Base-by-base conservation (phyloP, 257 asterid genomes). In the Marsdenia floribunda region DNA sequence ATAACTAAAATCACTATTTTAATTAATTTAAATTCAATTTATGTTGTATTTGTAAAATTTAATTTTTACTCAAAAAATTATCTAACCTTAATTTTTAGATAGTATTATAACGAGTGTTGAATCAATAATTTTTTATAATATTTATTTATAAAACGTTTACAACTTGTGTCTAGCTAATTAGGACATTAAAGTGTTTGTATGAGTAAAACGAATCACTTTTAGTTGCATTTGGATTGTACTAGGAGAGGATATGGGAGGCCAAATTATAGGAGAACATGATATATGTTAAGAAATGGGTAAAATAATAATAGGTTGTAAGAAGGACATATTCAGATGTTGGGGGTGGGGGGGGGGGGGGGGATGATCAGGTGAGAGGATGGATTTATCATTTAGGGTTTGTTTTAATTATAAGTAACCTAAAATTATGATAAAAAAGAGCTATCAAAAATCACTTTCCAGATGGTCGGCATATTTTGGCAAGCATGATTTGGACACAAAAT, bases 391-490 rank as follows among this genome's bases (percentile, higher is more conserved):
- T 33, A 14, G 6, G 29, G 52, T 66, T 66, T 52, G 24, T 66
- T 40, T 66, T 66, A 38, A 38, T 66, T 66, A 9, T 16, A 24
- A 57, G 42, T 26, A 77, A 64, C 22, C 47, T 50, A 38, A 40
- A 60, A n/a, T 33, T 46, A 60, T 26, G 46, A 50, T 80, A 52
- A 38, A 44, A 67, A 66, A 52, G 16, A 69, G 57, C 72, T 38
- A 59, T 68, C 63, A 57, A 72, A 29, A 76, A 33, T 75, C 75
- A 59, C 73, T 80, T 53, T 75, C 69, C 54, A 74, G 73, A 58
- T 79, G 87, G 90, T 78, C 89, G 92, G 92, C 87, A 81, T 68
- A 73, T 78, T 33, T 80, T 82, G 75, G 78, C 68, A 54, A 75
- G 29, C 81, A 75, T 78, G 87, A 80, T 79, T 73, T 37, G 49